Base-by-base conservation (phyloP, 306 rosid species). In the Rosa rugosa region DNA sequence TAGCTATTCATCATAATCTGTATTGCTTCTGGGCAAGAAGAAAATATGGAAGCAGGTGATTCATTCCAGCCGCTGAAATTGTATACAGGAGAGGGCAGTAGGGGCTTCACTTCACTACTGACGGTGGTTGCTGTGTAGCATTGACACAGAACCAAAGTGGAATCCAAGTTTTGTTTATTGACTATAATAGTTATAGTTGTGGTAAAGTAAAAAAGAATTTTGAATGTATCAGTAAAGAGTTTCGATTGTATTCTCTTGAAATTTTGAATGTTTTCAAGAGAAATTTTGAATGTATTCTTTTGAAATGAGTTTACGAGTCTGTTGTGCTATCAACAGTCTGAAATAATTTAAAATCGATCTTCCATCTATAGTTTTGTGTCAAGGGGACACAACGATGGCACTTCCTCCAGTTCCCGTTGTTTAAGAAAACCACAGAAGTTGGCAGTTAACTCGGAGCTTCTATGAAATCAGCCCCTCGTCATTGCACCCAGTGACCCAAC, bases 1-100 rank as follows among this genome's bases (percentile, higher is more conserved):
- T 9, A 71, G 82, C 63, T 86, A 41, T 77, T 81, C 73, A 76
- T 82, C 87, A n/a, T 86, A 69, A 86, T 38, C 65, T 22, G 64
- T 11, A 56, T 65, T 56, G 27, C 22, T 47, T 36, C 59, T 25
- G 20, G 40, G 59, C 11, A 36, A 36, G 12, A 13, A 25, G 71
- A 77, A 62, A 13, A 20, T 27, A 8, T 74, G 77, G n/a, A n/a
- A n/a, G n/a, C 73, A 57, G 77, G 41, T 31, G 45, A 64, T 62
- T 36, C 44, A 11, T 8, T 27, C 11, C 59, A 40, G 31, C 69
- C 71, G 50, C 66, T 47, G 27, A 70, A 75, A 31, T 50, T 38
- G 23, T 45, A 13, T 50, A 51, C 80, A 51, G 16, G 10, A 11
- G 49, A 22, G 38, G 41, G 41, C 68, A 62, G 45, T 65, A 16